These are phyloP conservation scores for Penicillium sp. DNA, from an alignment of 2,329 filamentous ascomycete species.

Conservation along the genomic window DNA sequence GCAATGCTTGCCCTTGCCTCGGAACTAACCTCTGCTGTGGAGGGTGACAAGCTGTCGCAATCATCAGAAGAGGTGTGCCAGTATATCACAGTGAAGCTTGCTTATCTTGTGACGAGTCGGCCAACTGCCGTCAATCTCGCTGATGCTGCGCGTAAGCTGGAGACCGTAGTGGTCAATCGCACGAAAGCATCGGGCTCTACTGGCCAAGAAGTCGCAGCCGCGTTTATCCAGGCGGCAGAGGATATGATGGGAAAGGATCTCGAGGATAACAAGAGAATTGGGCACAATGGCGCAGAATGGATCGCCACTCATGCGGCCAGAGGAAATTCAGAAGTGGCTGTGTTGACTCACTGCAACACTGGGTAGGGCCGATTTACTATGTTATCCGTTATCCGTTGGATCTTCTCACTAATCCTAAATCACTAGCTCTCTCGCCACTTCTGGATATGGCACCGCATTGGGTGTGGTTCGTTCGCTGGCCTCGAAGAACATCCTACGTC, in stretches of 20 bases:
- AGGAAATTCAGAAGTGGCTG: constrained; percentile 63
- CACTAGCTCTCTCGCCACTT: constrained; percentile 81
- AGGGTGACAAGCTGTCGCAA: constrained; percentile 42
- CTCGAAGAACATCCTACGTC: constrained; percentile 63
- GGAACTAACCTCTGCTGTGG: constrained; percentile 60
- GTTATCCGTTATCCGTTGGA: background rate
- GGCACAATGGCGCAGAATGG: constrained; percentile 79
- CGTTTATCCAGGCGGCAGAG: constrained; percentile 78
- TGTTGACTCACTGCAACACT: constrained; percentile 97
- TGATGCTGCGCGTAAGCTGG: constrained; percentile 82
- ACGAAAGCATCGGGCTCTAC: constrained; percentile 34
- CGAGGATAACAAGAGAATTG: constrained; percentile 81
- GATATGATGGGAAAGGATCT: constrained; percentile 84
- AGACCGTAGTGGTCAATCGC: constrained; percentile 56
- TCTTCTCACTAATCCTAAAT: constrained; percentile 1
- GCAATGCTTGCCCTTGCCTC: constrained; percentile 84
- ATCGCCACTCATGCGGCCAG: constrained; percentile 59
- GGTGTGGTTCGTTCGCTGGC: constrained; percentile 88
- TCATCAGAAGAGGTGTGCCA: constrained; percentile 60
- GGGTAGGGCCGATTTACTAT: constrained; percentile 55
- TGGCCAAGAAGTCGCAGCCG: constrained; percentile 55
- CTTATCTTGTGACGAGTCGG: constrained; percentile 83
- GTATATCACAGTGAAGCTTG: constrained; percentile 72
- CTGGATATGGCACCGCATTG: constrained; percentile 93
- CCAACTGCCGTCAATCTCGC: constrained; percentile 94